Evolutionary conservation across 2,329 filamentous ascomycete genomes (phyloP).

Genomic region (Coniella vitis): DNA sequence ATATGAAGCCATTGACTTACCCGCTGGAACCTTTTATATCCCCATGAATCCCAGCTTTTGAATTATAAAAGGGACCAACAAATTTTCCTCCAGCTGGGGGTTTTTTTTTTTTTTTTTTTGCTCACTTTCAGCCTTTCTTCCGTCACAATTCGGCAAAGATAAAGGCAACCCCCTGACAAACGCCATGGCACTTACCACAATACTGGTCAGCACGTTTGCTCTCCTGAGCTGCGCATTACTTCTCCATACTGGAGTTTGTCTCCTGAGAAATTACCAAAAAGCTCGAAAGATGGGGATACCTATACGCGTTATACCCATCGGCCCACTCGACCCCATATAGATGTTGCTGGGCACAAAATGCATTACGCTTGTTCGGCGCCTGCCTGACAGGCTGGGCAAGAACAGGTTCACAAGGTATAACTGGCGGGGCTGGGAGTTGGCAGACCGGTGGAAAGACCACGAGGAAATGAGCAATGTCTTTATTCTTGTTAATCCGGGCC

Average conservation of each 20-base stretch:
- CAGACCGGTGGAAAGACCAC: conserved; percentile 20
- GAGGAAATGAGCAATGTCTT: conserved; percentile 3
- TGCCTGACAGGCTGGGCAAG: conserved; percentile 20
- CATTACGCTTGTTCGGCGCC: conserved; percentile 17
- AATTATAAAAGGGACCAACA: too few relatives aligned
- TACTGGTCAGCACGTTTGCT: too few relatives aligned
- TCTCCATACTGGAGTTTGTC: not conserved
- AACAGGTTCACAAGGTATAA: conserved; percentile 28
- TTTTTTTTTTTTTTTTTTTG: too few relatives aligned
- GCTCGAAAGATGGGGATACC: conserved; percentile 25
- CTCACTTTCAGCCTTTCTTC: too few relatives aligned
- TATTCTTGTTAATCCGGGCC: not conserved
- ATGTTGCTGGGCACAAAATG: conserved; percentile 22
- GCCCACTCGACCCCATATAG: conserved; percentile 26
- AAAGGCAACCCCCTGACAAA: too few relatives aligned
- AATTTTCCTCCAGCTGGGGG: too few relatives aligned
- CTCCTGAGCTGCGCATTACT: too few relatives aligned
- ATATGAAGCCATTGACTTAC: too few relatives aligned
- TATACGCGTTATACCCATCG: conserved; percentile 26
- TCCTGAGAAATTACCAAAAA: conserved; percentile 12
- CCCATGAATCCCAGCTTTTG: too few relatives aligned
- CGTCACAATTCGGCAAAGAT: too few relatives aligned
- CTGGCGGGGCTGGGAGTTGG: conserved; percentile 24
- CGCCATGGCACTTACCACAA: too few relatives aligned
- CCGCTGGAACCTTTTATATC: too few relatives aligned